A percentile compares a stretch with the other conserved stretches of the same genome.
phyloP scores from a whole-genome alignment of 2,329 filamentous ascomycete species.

The Lachnellula suecica region DNA sequence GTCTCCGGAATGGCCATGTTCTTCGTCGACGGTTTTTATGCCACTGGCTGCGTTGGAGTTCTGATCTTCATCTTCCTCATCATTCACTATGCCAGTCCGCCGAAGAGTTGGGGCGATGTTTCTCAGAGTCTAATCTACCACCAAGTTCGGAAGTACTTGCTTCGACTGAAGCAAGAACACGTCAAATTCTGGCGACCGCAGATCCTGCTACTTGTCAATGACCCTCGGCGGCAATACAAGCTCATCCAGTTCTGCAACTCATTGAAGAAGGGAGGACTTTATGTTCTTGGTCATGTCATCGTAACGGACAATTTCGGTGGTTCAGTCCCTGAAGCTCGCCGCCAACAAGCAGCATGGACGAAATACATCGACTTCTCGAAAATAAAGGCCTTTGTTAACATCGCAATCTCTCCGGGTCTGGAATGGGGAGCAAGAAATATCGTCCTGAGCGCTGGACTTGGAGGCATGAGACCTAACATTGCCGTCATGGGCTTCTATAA shows the following conservation, averaged over 20 bases:
- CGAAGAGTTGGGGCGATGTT: slow-evolving; percentile 88
- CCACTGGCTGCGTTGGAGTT: slow-evolving; percentile 70
- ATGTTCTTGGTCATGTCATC: slow-evolving; percentile 82
- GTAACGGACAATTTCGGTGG: slow-evolving; percentile 79
- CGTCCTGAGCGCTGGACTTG: slow-evolving; percentile 76
- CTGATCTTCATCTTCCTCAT: slow-evolving; percentile 77
- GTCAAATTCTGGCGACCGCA: slow-evolving; percentile 94
- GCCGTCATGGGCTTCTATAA: slow-evolving; percentile 80
- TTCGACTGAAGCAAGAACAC: slow-evolving; percentile 81
- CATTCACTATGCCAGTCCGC: slow-evolving; percentile 82
- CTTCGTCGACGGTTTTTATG: slow-evolving; percentile 82
- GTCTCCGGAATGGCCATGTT: slow-evolving; percentile 82
- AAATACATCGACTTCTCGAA: slow-evolving; percentile 84
- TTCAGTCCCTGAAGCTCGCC: slow-evolving; percentile 76
- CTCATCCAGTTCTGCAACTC: slow-evolving; percentile 91
- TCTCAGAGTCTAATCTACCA: slow-evolving; percentile 87
- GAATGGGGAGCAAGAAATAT: slow-evolving; percentile 86
- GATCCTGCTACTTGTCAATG: slow-evolving; percentile 80
- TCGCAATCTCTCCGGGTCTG: slow-evolving; percentile 77
- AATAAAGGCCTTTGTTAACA: slow-evolving; percentile 87
- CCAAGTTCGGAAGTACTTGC: slow-evolving; percentile 83
- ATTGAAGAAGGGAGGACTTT: slow-evolving; percentile 82
- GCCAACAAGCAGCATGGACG: slow-evolving; percentile 76
- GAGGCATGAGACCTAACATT: slow-evolving; percentile 88
- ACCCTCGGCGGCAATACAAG: slow-evolving; percentile 77